Evolutionary conservation across 768 basidiomycete species (phyloP).

Genomic region (Calocybe gangraenosa): DNA sequence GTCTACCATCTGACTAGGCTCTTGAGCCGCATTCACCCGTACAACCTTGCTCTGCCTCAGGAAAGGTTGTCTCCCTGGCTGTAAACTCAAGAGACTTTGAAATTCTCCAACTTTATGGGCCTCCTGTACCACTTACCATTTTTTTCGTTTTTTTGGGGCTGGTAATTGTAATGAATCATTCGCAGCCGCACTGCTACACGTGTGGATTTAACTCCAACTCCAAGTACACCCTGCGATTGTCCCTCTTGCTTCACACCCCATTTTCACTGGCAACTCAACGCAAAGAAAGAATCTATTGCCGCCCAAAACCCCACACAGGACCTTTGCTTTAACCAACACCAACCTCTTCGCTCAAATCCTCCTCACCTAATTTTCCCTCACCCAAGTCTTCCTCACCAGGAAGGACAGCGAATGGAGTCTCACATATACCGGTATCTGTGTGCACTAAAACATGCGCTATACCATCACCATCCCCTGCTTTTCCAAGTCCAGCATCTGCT

Average conservation of each 20-base stretch:
- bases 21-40: too few relatives aligned
- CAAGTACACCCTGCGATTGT: slow-evolving; percentile 4
- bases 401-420: slow-evolving; percentile 1
- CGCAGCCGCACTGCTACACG: background rate
- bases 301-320: slow-evolving; percentile 16
- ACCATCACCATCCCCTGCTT: slow-evolving; percentile 12
- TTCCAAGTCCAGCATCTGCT: slow-evolving; percentile 8
- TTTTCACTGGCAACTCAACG: slow-evolving; percentile 5
- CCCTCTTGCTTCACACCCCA: slow-evolving; percentile 11
- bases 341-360: slow-evolving; percentile 11
- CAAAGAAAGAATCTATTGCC: slow-evolving; percentile 20
- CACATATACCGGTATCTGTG: slow-evolving; percentile 19
- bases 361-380: slow-evolving; percentile 14
- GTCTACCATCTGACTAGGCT: too few relatives aligned
- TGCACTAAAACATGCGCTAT: slow-evolving; percentile 20
- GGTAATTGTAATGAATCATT: too few relatives aligned
- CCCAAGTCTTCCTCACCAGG: slow-evolving; percentile 15
- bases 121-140: too few relatives aligned
- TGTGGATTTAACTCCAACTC: background rate
- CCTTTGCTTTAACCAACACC: slow-evolving; percentile 13
- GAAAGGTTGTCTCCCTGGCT: too few relatives aligned
- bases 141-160: too few relatives aligned
- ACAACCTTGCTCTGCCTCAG: too few relatives aligned
- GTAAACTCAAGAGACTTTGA: too few relatives aligned
- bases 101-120: too few relatives aligned